Evolutionary conservation across 106 monocot genomes (phyloP).

Genomic region (Acorus gramineus): DNA sequence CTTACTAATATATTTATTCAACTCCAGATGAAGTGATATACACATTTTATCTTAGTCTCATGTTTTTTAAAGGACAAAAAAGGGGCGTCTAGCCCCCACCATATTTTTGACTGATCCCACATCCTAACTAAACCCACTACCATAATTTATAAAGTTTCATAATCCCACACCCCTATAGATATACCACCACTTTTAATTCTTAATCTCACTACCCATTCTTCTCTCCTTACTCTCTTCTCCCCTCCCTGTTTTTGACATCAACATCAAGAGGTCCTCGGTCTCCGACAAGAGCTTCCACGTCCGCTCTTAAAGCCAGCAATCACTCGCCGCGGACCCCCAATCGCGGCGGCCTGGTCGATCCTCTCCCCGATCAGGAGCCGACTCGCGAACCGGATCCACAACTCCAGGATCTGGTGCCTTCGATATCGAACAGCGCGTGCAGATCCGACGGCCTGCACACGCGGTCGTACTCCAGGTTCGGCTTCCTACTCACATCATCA

Average conservation of each 20-base stretch:
- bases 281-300: conserved; percentile 63
- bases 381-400: conserved; percentile 41
- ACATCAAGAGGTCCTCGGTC: conserved; percentile 53
- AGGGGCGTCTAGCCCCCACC: no score
- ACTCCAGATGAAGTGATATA: no score
- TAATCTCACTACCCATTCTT: no score
- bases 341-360: conserved; percentile 16
- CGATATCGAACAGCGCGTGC: conserved; percentile 19
- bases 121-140: no score
- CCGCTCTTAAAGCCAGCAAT: conserved; percentile 62
- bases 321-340: conserved; percentile 47
- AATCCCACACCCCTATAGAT: no score
- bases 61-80: no score
- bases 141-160: no score
- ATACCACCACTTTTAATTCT: no score
- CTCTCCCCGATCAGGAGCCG: conserved; percentile 20
- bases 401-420: conserved; percentile 62
- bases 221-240: no score
- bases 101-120: no score
- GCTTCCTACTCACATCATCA: conserved; percentile 25
- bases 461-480: conserved; percentile 38
- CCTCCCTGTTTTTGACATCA: conserved; percentile 15
- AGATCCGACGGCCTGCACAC: conserved; percentile 32
- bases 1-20: no score
- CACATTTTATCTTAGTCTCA: no score